Conservation (phyloP, 1,139 yeast genomes). For the Kodamaea ohmeri region DNA sequence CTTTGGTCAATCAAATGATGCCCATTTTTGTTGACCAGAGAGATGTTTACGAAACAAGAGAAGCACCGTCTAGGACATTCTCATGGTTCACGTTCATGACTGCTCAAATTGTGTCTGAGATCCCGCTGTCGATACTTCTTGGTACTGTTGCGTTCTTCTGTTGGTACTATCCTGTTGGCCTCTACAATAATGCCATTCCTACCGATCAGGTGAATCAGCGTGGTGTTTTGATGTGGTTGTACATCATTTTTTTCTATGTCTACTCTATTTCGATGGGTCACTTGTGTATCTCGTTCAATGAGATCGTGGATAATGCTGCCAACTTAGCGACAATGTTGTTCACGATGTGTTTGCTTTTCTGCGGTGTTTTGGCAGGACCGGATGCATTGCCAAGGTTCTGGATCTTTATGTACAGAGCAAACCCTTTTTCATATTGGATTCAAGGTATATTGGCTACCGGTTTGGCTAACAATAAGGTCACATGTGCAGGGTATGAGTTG, state of each 20-base stretch:
- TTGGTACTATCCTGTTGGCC: constrained; percentile 44
- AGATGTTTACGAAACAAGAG: constrained; percentile 63
- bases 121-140: constrained; percentile 33
- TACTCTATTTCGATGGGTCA: constrained; percentile 67
- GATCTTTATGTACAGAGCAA: constrained; percentile 60
- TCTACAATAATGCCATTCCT: constrained; percentile 33
- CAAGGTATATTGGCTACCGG: constrained; percentile 54
- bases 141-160: constrained; percentile 38
- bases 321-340: constrained; percentile 61
- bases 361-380: constrained; percentile 76
- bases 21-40: constrained; percentile 73
- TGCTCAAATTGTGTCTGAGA: constrained; percentile 36
- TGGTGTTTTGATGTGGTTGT: constrained; percentile 70
- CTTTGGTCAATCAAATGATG: constrained; percentile 69
- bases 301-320: constrained; percentile 72
- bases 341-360: constrained; percentile 68
- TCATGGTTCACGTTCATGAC: constrained; percentile 46
- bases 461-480: constrained; percentile 48
- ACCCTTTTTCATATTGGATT: constrained; percentile 65
- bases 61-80: constrained; percentile 66
- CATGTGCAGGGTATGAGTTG: constrained; percentile 48
- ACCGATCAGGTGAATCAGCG: constrained; percentile 35
- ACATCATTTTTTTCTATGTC: constrained; percentile 52
- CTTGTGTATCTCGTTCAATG: constrained; percentile 57
- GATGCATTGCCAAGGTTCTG: constrained; percentile 47